Base-by-base conservation (phyloP, 1,284 basidiomycete species). In the Rhodotorula glutinis region DNA sequence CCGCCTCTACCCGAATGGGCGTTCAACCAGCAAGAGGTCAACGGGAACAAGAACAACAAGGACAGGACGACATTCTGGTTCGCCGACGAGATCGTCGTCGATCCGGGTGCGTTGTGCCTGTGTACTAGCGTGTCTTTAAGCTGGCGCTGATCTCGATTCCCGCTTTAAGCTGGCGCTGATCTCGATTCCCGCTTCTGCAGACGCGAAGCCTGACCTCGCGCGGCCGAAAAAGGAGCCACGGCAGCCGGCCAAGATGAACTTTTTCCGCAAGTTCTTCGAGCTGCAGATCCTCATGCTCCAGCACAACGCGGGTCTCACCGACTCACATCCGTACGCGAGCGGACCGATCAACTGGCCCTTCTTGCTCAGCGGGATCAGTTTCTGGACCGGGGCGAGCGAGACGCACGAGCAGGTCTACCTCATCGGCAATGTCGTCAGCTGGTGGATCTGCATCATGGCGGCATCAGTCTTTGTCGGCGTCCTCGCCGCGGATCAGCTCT, bases 321-420 rank as follows among this genome's bases (percentile, higher is more conserved):
- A 91, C 25, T 89, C 88, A 17, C 96, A 99, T 78, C 96, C 96
- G 49, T 99, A 98, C 78, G 93, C 94, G 1, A 91, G 89, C 66
- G 85, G 85, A 19, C 94, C 96, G 1, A 88, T 97, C 80, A 94
- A 96, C 78, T 99, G 96, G 96, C 96, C 96, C 2, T 98, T 98
- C 85, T 84, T 94, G 57, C 81, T 97, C 43, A 89, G 84, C 69
- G 96, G 96, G 58, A 97, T 99, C 80, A 93, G 90, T 76, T 98
- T 98, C 84, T 99, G 96, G 96, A 98, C 95, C 2, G 73, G 76
- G n/a, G 83, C 91, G 75, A 87, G 84, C 71, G 86, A 88, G 19
- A 83, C 83, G 23, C 87, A 90, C 76, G 88, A 91, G 79, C 96
- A 99, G 80, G 92, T 99, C 63, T 98, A 98, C 81, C 84, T 98